Percentiles rank a stretch among this genome's conserved stretches.
Evolutionary conservation across 345 rosid species (phyloP).

Genomic region (Clarkia xantiana): DNA sequence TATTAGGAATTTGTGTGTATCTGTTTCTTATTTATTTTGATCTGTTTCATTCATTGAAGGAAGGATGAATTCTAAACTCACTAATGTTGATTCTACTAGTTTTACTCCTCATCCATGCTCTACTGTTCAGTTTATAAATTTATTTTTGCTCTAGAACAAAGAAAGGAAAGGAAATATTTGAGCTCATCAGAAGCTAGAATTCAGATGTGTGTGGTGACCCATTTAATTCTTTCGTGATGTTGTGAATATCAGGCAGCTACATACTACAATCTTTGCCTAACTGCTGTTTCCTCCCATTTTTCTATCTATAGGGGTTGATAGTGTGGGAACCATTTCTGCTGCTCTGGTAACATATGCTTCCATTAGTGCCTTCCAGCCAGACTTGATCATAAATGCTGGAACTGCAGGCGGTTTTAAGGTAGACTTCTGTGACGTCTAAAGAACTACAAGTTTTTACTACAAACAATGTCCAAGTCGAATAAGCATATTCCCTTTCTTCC

Average conservation of each 20-base stretch:
- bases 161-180: too few relatives aligned
- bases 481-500: too few relatives aligned
- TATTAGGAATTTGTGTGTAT: not conserved
- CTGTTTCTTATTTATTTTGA: not conserved
- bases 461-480: constrained; percentile 6
- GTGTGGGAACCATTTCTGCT: constrained; percentile 72
- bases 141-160: too few relatives aligned
- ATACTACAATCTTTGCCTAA: not conserved
- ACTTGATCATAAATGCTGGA: constrained; percentile 76
- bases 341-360: constrained; percentile 83
- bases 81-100: too few relatives aligned
- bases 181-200: too few relatives aligned
- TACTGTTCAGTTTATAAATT: too few relatives aligned
- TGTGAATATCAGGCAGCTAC: not conserved
- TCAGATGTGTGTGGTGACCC: too few relatives aligned
- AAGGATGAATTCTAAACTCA: too few relatives aligned
- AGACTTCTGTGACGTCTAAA: constrained; percentile 2
- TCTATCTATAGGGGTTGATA: constrained; percentile 64
- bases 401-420: constrained; percentile 98
- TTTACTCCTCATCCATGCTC: too few relatives aligned
- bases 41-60: not conserved
- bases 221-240: not conserved
- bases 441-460: not conserved
- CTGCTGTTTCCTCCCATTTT: not conserved
- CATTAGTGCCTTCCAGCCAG: constrained; percentile 59